Conservation (phyloP, 257 asterid species). For the Catharanthus roseus region DNA sequence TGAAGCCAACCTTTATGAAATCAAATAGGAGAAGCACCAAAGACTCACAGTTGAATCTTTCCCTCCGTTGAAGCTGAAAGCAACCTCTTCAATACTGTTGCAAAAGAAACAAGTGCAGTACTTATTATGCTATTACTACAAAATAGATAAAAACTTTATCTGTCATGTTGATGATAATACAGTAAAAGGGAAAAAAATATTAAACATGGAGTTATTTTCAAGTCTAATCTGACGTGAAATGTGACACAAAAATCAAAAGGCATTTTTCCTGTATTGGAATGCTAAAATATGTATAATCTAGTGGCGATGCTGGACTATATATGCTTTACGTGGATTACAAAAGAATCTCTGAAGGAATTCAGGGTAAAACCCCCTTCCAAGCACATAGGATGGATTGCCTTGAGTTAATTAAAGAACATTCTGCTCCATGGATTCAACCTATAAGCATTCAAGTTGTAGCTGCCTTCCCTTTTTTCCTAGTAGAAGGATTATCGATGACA, state of each 20-base stretch:
- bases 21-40: constrained; percentile 7
- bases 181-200: neutral
- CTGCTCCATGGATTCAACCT: neutral
- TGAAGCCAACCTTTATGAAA: neutral
- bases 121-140: constrained; percentile 2
- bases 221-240: neutral
- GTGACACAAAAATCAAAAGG: neutral
- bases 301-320: neutral
- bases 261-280: neutral
- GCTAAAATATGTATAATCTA: neutral
- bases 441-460: neutral
- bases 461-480: constrained; percentile 2
- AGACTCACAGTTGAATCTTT: constrained; percentile 89
- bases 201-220: neutral
- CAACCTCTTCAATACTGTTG: constrained; percentile 78
- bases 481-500: neutral
- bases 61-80: constrained; percentile 95
- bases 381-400: neutral
- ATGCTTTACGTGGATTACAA: neutral
- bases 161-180: neutral
- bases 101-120: neutral
- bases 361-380: neutral
- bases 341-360: neutral
- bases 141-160: neutral
- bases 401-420: neutral